These are phyloP conservation scores for Aspergillus fructus DNA, from an alignment of 2,329 filamentous ascomycete species.

Conservation along the genomic window DNA sequence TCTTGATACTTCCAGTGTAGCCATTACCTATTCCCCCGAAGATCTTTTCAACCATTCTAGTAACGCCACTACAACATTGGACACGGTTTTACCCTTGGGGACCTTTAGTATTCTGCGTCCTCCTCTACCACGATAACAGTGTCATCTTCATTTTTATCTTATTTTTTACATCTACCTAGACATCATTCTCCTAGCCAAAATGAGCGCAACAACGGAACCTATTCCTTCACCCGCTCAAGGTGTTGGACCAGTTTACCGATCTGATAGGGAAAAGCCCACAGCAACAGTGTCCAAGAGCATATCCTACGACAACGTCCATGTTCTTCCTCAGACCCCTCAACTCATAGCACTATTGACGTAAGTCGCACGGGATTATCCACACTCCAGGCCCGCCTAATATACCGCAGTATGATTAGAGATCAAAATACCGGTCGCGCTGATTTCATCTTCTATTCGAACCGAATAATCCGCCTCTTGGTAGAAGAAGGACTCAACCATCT, in stretches of 20 bases:
- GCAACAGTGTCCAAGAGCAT: constrained; percentile 86
- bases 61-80: too few species aligned
- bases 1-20: too few species aligned
- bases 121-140: too few species aligned
- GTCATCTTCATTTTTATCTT: neutral
- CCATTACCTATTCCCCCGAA: too few species aligned
- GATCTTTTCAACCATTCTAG: too few species aligned
- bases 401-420: constrained; percentile 84
- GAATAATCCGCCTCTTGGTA: constrained; percentile 93
- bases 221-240: constrained; percentile 57
- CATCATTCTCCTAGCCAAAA: constrained; percentile 18
- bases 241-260: constrained; percentile 77
- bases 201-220: constrained; percentile 26
- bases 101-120: too few species aligned
- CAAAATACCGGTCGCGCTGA: constrained; percentile 86
- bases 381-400: too few species aligned
- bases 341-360: constrained; percentile 97
- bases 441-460: constrained; percentile 99
- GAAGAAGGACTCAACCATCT: constrained; percentile 97
- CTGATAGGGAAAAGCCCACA: constrained; percentile 74
- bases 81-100: too few species aligned
- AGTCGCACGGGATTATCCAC: constrained; percentile 42
- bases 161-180: neutral
- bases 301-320: constrained; percentile 80
- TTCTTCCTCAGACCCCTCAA: constrained; percentile 90